Evolutionary conservation across 768 basidiomycete genomes (phyloP), one percentile per base, ranked within the genome.

Genomic region (Trametes meyenii): DNA sequence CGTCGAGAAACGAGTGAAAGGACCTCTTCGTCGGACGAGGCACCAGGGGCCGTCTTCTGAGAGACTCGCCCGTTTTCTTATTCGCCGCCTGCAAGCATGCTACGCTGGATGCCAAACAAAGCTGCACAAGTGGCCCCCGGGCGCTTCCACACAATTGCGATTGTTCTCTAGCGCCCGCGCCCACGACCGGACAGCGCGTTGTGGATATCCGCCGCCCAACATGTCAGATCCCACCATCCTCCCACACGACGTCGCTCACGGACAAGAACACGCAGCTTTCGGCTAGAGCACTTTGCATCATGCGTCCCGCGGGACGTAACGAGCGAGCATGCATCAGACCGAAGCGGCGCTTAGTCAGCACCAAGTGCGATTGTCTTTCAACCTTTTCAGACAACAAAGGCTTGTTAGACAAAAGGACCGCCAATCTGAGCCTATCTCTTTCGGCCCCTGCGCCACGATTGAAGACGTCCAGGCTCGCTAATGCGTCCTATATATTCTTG

Each of bases 361-460:
- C 36, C 49, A 50, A 59, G 54, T 17, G 38, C 65, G 53, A 46
- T 58, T 60, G 62, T 55, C 62, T 48, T 65, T 65, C 46, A 57
- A 50, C 63, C 52, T 19, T 57, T 61, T 49, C n/a, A 50, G 67
- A 67, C 54, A 50, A 67, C 67, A 67, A 67, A 60, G 59, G 57
- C 49, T 42, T 44, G 21, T 33, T 44, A 48, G 55, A 67, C 67
- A 67, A 67, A 67, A 67, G 67, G 66, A 65, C 42, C 36, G 43
- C 59, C 61, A 58, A 60, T 65, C 55, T 58, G 39, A 50, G 61
- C n/a, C 6, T 51, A 44, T 55, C 61, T 46, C 54, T 64, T 61
- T 51, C 43, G 51, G 57, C 38, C 51, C 45, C 57, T 62, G 53
- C 44, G 38, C 50, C 53, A 52, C 51, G 39, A 52, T 46, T 50